Percentiles rank a stretch among this genome's conserved stretches.
Evolutionary conservation across 176 grass and related monocot genomes (phyloP).

Genomic region (Eleusine indica): DNA sequence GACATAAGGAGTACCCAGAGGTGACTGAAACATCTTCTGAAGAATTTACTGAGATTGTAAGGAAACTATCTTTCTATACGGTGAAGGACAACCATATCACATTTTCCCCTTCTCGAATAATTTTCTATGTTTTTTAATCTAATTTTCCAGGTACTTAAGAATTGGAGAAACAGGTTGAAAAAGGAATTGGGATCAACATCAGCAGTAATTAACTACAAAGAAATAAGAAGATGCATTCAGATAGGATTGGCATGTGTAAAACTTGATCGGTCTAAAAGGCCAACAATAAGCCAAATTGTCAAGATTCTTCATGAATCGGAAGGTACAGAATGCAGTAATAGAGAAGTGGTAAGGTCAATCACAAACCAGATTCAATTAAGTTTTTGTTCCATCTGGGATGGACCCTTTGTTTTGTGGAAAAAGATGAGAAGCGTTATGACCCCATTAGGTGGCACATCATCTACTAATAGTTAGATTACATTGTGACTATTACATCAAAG

Average conservation of each 20-base stretch:
- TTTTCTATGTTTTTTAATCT: background rate
- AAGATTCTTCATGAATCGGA: background rate
- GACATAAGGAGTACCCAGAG: background rate
- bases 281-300: background rate
- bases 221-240: slow-evolving; percentile 11
- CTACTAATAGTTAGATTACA: too few species aligned
- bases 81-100: background rate
- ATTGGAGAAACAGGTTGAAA: background rate
- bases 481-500: too few species aligned
- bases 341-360: too few species aligned
- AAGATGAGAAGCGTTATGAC: too few species aligned
- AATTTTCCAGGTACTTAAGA: background rate
- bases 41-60: background rate
- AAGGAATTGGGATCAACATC: background rate
- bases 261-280: background rate
- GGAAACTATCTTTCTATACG: background rate
- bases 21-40: background rate
- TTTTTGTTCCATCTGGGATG: too few species aligned
- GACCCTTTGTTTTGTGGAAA: too few species aligned
- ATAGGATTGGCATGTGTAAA: background rate
- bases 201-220: background rate
- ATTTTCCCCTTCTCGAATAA: background rate
- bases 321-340: too few species aligned
- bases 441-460: too few species aligned
- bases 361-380: too few species aligned